phyloP scores from a whole-genome alignment of 1,284 basidiomycete species.

The Cystobasidium slooffiae region DNA sequence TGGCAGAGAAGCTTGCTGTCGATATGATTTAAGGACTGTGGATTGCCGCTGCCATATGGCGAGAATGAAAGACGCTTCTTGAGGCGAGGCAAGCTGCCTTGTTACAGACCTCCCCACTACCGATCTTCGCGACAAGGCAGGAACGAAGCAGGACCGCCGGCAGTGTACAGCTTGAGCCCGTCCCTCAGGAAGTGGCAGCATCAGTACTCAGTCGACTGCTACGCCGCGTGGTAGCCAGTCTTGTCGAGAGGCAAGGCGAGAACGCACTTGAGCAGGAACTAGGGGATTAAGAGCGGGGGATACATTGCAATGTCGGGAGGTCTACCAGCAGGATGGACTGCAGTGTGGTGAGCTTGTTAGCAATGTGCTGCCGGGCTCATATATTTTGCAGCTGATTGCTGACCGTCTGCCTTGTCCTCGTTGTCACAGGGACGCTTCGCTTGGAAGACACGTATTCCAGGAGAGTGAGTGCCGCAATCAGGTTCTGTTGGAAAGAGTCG shows the following conservation, averaged over 20 bases:
- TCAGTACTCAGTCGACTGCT: no score
- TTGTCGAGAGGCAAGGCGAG: neutral
- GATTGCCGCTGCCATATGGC: no score
- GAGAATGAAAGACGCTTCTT: no score
- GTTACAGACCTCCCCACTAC: no score
- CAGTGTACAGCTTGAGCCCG: no score
- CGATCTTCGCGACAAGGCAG: no score
- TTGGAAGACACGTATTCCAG: conserved; percentile 32
- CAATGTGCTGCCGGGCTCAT: neutral
- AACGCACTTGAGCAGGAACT: conserved; percentile 15
- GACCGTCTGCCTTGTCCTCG: neutral
- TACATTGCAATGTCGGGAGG: conserved; percentile 14
- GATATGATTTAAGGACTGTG: no score
- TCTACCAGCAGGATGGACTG: conserved; percentile 29
- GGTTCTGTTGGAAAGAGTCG: neutral
- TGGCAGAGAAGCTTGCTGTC: no score
- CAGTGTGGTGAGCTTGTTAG: conserved; percentile 1
- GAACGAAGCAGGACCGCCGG: no score
- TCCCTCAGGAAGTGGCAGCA: no score
- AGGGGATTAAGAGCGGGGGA: neutral
- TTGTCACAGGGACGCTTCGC: conserved; percentile 19
- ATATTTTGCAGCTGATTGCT: neutral
- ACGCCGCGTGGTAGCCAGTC: no score
- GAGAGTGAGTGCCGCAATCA: conserved; percentile 27
- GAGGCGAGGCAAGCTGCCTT: no score